These are phyloP conservation scores for Aspergillus chevalieri DNA, from an alignment of 2,329 filamentous ascomycete genomes.

Conservation along the genomic window DNA sequence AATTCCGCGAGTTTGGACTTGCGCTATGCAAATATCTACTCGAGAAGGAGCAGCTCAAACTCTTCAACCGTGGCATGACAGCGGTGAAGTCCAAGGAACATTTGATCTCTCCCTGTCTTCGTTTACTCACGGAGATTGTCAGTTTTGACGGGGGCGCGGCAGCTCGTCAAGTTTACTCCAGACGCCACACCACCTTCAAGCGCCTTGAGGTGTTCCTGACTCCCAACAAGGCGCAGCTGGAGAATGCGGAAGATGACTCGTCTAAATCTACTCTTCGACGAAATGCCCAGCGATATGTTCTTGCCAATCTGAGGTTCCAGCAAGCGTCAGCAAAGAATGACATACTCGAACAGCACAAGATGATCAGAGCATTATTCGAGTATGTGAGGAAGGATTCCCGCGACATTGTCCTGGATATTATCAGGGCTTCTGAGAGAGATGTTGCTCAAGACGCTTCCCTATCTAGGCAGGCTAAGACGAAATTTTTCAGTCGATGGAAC, in stretches of 20 bases:
- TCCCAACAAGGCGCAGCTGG: constrained; percentile 50
- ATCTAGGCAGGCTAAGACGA: constrained; percentile 65
- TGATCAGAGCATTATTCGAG: constrained; percentile 66
- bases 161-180: constrained; percentile 70
- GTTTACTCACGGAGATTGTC: constrained; percentile 78
- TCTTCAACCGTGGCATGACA: constrained; percentile 71
- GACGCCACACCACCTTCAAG: constrained; percentile 71
- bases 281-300: constrained; percentile 73
- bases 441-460: constrained; percentile 71
- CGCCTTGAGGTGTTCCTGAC: constrained; percentile 74
- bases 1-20: constrained; percentile 68
- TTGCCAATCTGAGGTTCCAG: constrained; percentile 73
- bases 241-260: constrained; percentile 56
- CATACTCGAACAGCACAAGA: constrained; percentile 66
- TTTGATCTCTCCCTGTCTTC: constrained; percentile 79
- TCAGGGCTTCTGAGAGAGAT: constrained; percentile 63
- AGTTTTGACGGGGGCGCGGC: constrained; percentile 78
- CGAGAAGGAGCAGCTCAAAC: constrained; percentile 71
- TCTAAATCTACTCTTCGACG: constrained; percentile 73
- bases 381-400: constrained; percentile 72
- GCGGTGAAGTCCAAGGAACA: constrained; percentile 78
- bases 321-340: constrained; percentile 72
- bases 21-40: constrained; percentile 76
- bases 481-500: constrained; percentile 67
- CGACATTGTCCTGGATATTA: constrained; percentile 66